These are phyloP conservation scores for Hamigera avellanea DNA, from an alignment of 495 filamentous ascomycete genomes.

Conservation along the genomic window DNA sequence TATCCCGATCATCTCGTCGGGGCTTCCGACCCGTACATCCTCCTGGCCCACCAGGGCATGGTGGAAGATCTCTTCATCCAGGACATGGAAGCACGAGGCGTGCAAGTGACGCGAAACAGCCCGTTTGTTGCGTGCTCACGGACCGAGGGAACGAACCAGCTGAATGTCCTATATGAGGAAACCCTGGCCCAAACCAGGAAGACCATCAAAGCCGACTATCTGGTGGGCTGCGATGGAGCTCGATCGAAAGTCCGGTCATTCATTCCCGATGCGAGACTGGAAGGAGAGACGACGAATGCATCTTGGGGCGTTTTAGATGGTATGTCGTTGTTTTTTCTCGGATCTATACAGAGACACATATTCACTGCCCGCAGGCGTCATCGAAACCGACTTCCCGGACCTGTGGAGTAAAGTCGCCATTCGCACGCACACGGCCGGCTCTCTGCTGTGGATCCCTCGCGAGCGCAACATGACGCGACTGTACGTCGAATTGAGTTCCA, in stretches of 20 bases:
- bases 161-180: too few relatives aligned
- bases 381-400: conserved; percentile 67
- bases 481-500: conserved; percentile 65
- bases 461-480: conserved; percentile 64
- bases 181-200: too few relatives aligned
- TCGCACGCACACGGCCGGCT: conserved; percentile 54
- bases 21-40: conserved; percentile 57
- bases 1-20: conserved; percentile 61
- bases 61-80: conserved; percentile 55
- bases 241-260: too few relatives aligned
- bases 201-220: too few relatives aligned
- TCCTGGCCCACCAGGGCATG: conserved; percentile 67
- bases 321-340: conserved; percentile 3
- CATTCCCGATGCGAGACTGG: too few relatives aligned
- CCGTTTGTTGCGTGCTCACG: conserved; percentile 49
- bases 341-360: neutral
- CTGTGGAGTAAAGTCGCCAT: conserved; percentile 61
- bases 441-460: conserved; percentile 66
- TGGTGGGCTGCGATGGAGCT: too few relatives aligned
- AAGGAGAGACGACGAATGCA: too few relatives aligned
- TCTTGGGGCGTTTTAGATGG: conserved; percentile 75
- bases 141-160: conserved; percentile 49
- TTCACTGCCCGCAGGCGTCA: conserved; percentile 29
- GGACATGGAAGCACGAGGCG: conserved; percentile 47
- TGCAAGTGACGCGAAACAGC: conserved; percentile 43